Conservation (phyloP, 306 rosid species). For the Chamaecrista fasciculata region DNA sequence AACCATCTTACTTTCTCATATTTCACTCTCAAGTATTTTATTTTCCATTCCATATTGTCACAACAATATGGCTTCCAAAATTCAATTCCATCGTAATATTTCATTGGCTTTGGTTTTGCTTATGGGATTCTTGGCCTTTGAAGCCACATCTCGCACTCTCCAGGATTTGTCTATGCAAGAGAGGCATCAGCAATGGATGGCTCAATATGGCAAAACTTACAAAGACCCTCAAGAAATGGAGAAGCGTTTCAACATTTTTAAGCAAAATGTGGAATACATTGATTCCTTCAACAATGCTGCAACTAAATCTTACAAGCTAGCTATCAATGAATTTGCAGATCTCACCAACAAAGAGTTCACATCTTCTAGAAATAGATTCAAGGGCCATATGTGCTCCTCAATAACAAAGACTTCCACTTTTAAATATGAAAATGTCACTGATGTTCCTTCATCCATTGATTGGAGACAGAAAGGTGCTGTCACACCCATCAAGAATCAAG, state of each 20-base stretch:
- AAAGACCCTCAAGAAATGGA: constrained; percentile 14
- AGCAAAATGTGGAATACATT: constrained; percentile 29
- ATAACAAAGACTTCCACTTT: not conserved
- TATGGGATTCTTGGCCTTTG: constrained; percentile 20
- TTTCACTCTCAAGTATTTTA: too few relatives aligned
- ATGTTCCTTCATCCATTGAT: constrained; percentile 6
- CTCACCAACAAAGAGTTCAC: constrained; percentile 40
- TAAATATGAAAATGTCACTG: constrained; percentile 20
- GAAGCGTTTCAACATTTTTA: constrained; percentile 30
- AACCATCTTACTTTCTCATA: too few relatives aligned
- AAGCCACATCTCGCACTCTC: constrained; percentile 32
- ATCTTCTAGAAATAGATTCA: constrained; percentile 32
- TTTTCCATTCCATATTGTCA: too few relatives aligned
- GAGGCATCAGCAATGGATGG: constrained; percentile 36
- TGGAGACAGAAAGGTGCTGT: constrained; percentile 33
- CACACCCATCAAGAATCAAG: constrained; percentile 36
- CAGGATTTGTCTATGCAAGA: constrained; percentile 31
- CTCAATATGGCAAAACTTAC: constrained; percentile 14
- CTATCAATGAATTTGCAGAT: constrained; percentile 30
- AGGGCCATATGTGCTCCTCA: constrained; percentile 26
- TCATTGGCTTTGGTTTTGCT: not conserved
- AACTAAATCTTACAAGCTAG: constrained; percentile 36
- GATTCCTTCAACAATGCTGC: constrained; percentile 35
- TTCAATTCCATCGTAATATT: not conserved
- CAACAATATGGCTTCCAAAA: not conserved